Evolutionary conservation across 1,139 yeast genomes (phyloP).

Genomic region (Suhomyces bribrorum): DNA sequence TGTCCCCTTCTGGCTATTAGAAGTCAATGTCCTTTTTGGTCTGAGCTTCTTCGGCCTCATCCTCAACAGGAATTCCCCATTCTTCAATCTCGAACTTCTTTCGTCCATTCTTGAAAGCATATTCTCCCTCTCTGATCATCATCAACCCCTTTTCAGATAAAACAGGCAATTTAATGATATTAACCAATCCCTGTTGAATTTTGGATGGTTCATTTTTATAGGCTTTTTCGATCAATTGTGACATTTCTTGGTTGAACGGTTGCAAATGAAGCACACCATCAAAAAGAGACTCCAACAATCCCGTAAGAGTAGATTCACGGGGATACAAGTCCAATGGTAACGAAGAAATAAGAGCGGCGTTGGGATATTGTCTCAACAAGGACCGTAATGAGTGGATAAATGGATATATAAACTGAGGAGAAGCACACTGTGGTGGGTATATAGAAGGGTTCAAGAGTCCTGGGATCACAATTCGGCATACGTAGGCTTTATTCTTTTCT

Average conservation of each 20-base stretch:
- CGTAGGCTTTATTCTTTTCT: slow-evolving; percentile 35
- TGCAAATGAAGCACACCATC: slow-evolving; percentile 77
- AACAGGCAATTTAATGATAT: slow-evolving; percentile 70
- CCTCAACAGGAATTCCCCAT: slow-evolving; percentile 96
- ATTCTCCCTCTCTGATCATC: slow-evolving; percentile 74
- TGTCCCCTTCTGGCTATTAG: slow-evolving; percentile 17
- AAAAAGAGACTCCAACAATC: slow-evolving; percentile 57
- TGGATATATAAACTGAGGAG: slow-evolving; percentile 54
- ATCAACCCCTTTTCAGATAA: slow-evolving; percentile 78
- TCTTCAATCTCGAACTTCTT: slow-evolving; percentile 82
- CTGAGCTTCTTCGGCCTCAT: slow-evolving; percentile 45
- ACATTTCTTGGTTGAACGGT: slow-evolving; percentile 80
- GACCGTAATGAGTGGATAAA: slow-evolving; percentile 64
- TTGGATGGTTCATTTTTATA: slow-evolving; percentile 72
- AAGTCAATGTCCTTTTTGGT: slow-evolving; percentile 39
- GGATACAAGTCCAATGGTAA: slow-evolving; percentile 71
- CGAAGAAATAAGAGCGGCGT: slow-evolving; percentile 53
- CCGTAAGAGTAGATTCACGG: slow-evolving; percentile 49
- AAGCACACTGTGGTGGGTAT: slow-evolving; percentile 58
- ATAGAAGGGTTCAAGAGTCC: slow-evolving; percentile 76
- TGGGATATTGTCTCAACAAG: slow-evolving; percentile 50
- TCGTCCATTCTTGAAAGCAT: slow-evolving; percentile 82
- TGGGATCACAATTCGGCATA: slow-evolving; percentile 74
- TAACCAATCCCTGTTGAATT: slow-evolving; percentile 83
- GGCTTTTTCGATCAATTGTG: slow-evolving; percentile 63